Base-by-base conservation (phyloP, 1,284 basidiomycete genomes). In the Hemileia vastatrix region DNA sequence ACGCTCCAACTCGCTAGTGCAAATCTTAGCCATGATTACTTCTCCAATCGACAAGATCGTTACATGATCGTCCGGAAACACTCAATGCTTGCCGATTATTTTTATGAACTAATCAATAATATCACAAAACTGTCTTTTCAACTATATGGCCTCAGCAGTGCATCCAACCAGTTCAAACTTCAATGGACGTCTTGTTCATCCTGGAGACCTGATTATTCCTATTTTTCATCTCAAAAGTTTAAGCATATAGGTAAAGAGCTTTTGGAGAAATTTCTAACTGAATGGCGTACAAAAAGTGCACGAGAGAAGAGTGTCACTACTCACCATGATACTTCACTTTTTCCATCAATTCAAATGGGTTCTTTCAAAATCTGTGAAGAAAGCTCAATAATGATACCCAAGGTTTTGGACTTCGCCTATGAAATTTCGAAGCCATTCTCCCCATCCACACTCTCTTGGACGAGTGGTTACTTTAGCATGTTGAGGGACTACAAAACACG, bases 11-110 rank as follows among this genome's bases (percentile, higher is more conserved):
- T 18, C 19, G 64, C 47, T 71, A 95, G 92, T 1, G 94, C 94
- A n/a, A 99, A 99, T 74, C 80, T 98, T 51, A 93, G 88, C 70
- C 81, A 83, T 57, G 90, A 92, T 27, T 99, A 99, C 77, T 99
- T 98, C 70, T 88, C 90, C 0, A 84, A 97, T 70, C 84, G 94
- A 18, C 89, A 94, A 78, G 94, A 99, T 76, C 86, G 94, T 23
- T 98, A 98, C 76, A 77, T 98, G 18, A 83, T 85, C 63, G 84
- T 99, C 71, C 74, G 75, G 1, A 76, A 78, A 1, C 84, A 91
- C 66, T 78, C 81, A 0, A 71, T 75, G 0, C 77, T 97, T 1
- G 83, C 90, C 0, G 81, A 87, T 60, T 98, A 97, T 73, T 89
- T 94, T 66, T 82, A 84, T 66, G 83, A 84, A 21, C 88, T 96